Evolutionary conservation across 345 rosid genomes (phyloP), one percentile per base, ranked within the genome.

Genomic region (Citrus mangshanensis): DNA sequence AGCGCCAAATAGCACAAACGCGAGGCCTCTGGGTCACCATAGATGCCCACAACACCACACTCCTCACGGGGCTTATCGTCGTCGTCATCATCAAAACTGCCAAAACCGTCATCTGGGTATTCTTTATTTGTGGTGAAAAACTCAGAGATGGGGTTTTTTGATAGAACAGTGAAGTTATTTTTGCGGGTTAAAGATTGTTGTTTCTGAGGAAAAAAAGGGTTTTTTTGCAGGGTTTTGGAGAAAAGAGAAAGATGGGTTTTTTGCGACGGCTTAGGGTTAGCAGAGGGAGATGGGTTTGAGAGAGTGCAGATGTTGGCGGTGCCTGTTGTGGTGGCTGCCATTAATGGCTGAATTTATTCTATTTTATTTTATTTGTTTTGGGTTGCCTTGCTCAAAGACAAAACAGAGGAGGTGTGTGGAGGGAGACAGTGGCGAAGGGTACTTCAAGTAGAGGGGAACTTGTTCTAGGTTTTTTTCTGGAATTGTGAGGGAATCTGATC

Each of bases 21-120:
- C 0, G 99, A 87, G 70, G 98, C 98, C 68, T 96, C 99, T 0
- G 98, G 83, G 84, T 96, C 98, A 13, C 97, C 99, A 68, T 84
- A 94, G 78, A 96, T 91, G 25, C 99, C 99, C 16, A 94, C 97
- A 37, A 96, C 98, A 9, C 99, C 99, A 77, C 99, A 96, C 94
- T 96, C 99, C 67, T 96, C 99, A 0, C 97, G 92, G 35, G 95
- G 97, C 85, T 93, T 94, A 63, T 94, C 99, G 77, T 88, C 89
- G 65, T 84, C 82, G 37, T 76, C 89, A 70, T 84, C 82, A 60
- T 76, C 76, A 49, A 28, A 37, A 80, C 13, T 61, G n/a, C 32
- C 38, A 25, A 65, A 66, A 49, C 9, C 30, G 58, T 76, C 74
- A 78, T 60, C 86, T 37, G 87, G 74, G 68, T 28, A 9, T 12